Base-by-base conservation (phyloP, 352 stramenopile species). In the Pseudoperonospora humuli region DNA sequence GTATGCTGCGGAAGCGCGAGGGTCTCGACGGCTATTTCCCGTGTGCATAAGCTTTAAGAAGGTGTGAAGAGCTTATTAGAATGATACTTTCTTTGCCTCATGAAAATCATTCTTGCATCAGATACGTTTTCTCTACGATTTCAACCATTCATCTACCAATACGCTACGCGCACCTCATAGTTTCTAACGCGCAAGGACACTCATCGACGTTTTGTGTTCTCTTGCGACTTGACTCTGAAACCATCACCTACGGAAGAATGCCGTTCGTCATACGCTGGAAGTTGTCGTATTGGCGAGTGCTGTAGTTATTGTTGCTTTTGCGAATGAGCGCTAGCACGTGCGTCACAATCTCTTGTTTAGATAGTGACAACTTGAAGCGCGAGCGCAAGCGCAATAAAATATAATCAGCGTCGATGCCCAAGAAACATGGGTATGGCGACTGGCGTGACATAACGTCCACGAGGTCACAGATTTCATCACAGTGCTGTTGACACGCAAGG, bases 401-500 rank as follows among this genome's bases (percentile, higher is more conserved):
- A 63, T 88, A 89, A 36, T 75, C 64, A 35, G 80, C 56, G 43
- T 92, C 73, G 45, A 91, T 92, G 54, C 66, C 68, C 29, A 74
- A 61, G 55, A 99, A 99, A 61, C 95, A 99, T 36, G 93, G 93
- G 62, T 98, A 98, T 28, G 92, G 92, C 40, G 91, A 98, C 40
- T 97, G 78, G 18, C 86, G 76, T 10, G 93, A 92, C 69, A 97
- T 98, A 25, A 99, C 96, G 55, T 98, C 91, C 19, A 98, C 95
- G 6, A 99, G 68, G 36, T 96, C 95, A 34, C 96, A 85, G 49
- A 99, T 97, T 50, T 97, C 96, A 46, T 97, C 81, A 33, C 71
- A 84, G 63, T 98, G 87, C 50, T 95, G 73, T 56, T 98, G 95
- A 8, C 98, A 86, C 13, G 96, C 96, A 19, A 98, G 67, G 63